Conservation (phyloP, 768 basidiomycete species). For the Trametes coccinea region DNA sequence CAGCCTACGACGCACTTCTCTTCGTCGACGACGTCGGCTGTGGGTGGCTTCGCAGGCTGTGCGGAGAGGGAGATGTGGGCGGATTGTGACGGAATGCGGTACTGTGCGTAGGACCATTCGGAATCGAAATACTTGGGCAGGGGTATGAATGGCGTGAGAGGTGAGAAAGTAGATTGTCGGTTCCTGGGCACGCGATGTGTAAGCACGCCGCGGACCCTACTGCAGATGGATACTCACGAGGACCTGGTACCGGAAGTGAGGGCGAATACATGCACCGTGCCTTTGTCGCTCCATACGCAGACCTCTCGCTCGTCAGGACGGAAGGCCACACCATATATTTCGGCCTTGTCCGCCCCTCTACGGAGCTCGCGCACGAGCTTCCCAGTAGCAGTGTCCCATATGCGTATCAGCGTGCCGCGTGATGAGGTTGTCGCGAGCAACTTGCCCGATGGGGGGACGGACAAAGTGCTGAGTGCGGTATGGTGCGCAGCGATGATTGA, state of each 20-base stretch:
- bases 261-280: conserved; percentile 88
- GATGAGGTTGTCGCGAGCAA: conserved; percentile 82
- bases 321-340: conserved; percentile 89
- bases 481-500: conserved; percentile 86
- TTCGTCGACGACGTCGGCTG: conserved; percentile 69
- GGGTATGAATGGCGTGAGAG: conserved; percentile 76
- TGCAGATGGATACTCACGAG: conserved; percentile 49
- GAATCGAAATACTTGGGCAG: conserved; percentile 91
- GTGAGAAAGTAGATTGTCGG: conserved; percentile 81
- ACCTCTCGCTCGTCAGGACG: conserved; percentile 83
- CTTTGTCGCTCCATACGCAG: conserved; percentile 94
- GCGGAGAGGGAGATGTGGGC: conserved; percentile 79
- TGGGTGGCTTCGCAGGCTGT: conserved; percentile 54
- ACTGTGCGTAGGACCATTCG: conserved; percentile 96
- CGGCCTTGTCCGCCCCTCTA: conserved; percentile 85
- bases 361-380: conserved; percentile 78
- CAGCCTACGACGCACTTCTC: conserved; percentile 88
- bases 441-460: conserved; percentile 75
- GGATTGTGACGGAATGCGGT: conserved; percentile 82
- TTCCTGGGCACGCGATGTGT: conserved; percentile 50
- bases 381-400: conserved; percentile 79
- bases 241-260: conserved; percentile 59
- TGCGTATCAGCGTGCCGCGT: conserved; percentile 80
- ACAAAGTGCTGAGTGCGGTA: conserved; percentile 74
- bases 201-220: background rate